Base-by-base conservation (phyloP, 371 early-diverging fungal genomes). In the Apophysomyces trapeziformis region DNA sequence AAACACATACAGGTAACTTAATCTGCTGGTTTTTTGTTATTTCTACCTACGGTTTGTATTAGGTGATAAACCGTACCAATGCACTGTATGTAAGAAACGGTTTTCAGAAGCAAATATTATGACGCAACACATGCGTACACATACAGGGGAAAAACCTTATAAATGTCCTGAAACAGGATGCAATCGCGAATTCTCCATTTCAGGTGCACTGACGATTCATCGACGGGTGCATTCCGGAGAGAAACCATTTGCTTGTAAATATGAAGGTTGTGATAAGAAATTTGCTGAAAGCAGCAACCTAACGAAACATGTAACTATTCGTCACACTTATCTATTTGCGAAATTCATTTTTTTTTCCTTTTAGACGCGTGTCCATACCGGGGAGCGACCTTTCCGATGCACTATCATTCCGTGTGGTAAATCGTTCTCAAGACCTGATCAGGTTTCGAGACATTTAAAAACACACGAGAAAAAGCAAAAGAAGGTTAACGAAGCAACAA, bases 131-230 rank as follows among this genome's bases (percentile, higher is more conserved):
- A 85, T 89, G 86, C 79, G 92, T 21, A 89, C 87, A 0, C 96
- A 96, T 67, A 94, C 94, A 1, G 95, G 95, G 14, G 95, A 93
- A 74, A 91, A 87, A 60, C 97, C 97, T 0, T 95, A 86, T 76
- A 85, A 85, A 61, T 96, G 96, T 69, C 84, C 85, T 14, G 79
- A 86, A 43, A 69, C 68, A 5, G 82, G 84, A 13, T 95, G 95
- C 70, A 70, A 76, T 18, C 90, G 91, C 60, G 73, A 84, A 36
- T 97, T 97, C 79, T 85, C 91, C 0, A 86, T 91, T 32, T 80
- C 89, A 2, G 89, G 90, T 16, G 89, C 92, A 1, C 63, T 92
- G 37, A 91, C 90, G 2, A 87, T 90, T 38, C 92, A 92, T 68
- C 71, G 79, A 7, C 82, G 92, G 11, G 79, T 86, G 7, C 90